phyloP scores from a whole-genome alignment of 441 rosid genomes.

The Brassica balearica region DNA sequence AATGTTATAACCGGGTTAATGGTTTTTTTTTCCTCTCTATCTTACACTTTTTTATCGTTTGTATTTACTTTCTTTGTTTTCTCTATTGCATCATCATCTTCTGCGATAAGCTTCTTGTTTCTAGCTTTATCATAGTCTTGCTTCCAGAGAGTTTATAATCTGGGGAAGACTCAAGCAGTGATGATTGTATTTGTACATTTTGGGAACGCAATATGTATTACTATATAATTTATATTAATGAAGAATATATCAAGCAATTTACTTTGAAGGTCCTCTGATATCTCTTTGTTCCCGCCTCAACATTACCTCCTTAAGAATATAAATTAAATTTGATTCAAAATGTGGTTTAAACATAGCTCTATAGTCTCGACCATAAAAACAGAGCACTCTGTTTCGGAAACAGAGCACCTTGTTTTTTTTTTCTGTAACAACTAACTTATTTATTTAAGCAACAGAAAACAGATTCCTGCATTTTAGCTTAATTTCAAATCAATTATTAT shows the following conservation, averaged over 20 bases:
- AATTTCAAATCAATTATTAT: neutral
- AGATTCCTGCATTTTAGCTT: neutral
- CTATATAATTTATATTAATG: constrained; percentile 7
- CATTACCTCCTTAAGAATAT: neutral
- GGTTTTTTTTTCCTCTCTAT: neutral
- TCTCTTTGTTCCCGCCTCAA: neutral
- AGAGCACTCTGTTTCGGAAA: neutral
- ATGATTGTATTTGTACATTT: constrained; percentile 41
- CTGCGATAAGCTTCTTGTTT: constrained; percentile 24
- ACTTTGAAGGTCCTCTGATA: neutral
- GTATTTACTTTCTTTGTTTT: constrained; percentile 20
- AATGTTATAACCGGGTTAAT: neutral
- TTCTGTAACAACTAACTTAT: no score
- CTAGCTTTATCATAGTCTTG: constrained; percentile 34
- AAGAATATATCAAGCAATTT: neutral
- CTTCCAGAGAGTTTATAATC: constrained; percentile 42
- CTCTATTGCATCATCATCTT: constrained; percentile 30
- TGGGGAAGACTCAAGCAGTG: constrained; percentile 35
- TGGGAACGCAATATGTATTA: constrained; percentile 8
- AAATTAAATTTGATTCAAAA: neutral
- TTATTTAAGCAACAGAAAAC: neutral
- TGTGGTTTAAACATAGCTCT: neutral
- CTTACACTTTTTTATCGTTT: neutral
- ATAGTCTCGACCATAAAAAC: neutral
- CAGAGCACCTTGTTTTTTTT: neutral